Conservation (phyloP, 1,284 basidiomycete genomes). For the Pseudozyma tsukubaensis region DNA sequence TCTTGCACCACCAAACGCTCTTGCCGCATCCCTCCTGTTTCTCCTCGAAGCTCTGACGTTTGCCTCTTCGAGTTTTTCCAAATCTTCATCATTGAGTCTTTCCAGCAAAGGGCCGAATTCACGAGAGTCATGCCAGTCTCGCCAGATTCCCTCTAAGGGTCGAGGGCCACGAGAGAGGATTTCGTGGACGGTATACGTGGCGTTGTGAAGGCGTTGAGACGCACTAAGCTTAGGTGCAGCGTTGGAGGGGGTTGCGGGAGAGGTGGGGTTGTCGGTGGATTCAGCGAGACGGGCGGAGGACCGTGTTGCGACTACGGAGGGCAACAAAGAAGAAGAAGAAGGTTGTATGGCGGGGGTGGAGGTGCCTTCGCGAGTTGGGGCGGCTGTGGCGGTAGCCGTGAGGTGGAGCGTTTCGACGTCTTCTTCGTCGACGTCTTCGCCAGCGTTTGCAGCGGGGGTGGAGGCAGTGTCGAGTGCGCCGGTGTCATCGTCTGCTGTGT, state of each 20-base stretch:
- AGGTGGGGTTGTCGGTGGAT: neutral
- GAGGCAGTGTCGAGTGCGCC: slow-evolving; percentile 5
- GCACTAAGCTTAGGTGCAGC: slow-evolving; percentile 26
- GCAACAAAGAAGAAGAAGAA: neutral
- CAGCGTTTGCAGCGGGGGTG: neutral
- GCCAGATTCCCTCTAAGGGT: slow-evolving; percentile 87
- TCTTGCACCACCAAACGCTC: slow-evolving; percentile 24
- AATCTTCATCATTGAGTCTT: slow-evolving; percentile 86
- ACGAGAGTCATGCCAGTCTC: slow-evolving; percentile 91
- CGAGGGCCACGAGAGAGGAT: slow-evolving; percentile 75
- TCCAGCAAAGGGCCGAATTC: slow-evolving; percentile 92
- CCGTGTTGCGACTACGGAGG: slow-evolving; percentile 20
- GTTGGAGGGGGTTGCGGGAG: neutral
- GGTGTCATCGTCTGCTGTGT: neutral
- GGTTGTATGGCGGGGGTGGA: slow-evolving; percentile 36
- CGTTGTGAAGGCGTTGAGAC: slow-evolving; percentile 36
- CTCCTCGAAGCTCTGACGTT: slow-evolving; percentile 56
- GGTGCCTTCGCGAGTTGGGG: slow-evolving; percentile 43
- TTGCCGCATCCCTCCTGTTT: slow-evolving; percentile 54
- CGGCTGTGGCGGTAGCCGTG: slow-evolving; percentile 46
- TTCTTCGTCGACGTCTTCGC: slow-evolving; percentile 40
- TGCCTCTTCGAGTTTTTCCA: slow-evolving; percentile 74
- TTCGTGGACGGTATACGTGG: slow-evolving; percentile 51
- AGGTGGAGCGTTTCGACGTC: slow-evolving; percentile 51
- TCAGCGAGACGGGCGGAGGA: slow-evolving; percentile 32